A percentile compares a stretch with the other conserved stretches of the same genome.
Conservation (phyloP, 306 rosid species). For the Canavalia gladiata region DNA sequence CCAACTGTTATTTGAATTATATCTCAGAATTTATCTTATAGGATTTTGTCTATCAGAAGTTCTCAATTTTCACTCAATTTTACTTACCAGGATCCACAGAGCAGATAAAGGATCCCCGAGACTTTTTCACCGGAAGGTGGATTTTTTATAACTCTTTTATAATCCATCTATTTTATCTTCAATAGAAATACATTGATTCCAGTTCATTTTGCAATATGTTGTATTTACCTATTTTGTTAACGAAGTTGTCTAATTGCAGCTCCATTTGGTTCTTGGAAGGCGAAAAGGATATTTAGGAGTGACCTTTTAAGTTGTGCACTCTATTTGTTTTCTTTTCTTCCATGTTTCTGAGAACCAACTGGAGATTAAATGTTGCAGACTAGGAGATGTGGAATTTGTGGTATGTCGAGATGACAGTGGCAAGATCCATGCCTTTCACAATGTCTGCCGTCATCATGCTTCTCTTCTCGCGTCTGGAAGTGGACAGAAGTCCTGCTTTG, state of each 20-base stretch:
- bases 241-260: conserved; percentile 36
- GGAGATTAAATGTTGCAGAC: conserved; percentile 62
- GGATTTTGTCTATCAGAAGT: conserved; percentile 8
- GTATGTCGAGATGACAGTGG: conserved; percentile 77
- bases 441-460: conserved; percentile 94
- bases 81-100: conserved; percentile 68
- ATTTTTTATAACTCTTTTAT: not conserved
- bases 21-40: conserved; percentile 15
- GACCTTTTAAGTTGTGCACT: conserved; percentile 36
- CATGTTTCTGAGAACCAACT: conserved; percentile 53
- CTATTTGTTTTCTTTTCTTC: conserved; percentile 50
- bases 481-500: conserved; percentile 87
- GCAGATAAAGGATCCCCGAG: conserved; percentile 68
- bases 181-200: not conserved
- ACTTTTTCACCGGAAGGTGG: conserved; percentile 90
- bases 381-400: conserved; percentile 82
- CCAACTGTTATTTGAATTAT: conserved; percentile 18
- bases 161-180: not conserved
- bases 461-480: conserved; percentile 77
- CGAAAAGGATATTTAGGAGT: conserved; percentile 42
- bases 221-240: conserved; percentile 26
- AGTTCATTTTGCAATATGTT: not conserved
- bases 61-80: conserved; percentile 38
- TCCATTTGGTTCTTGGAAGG: conserved; percentile 56
- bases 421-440: conserved; percentile 78